These are phyloP conservation scores for Suhomyces taliae DNA, from an alignment of 1,139 yeast genomes.

Conservation along the genomic window DNA sequence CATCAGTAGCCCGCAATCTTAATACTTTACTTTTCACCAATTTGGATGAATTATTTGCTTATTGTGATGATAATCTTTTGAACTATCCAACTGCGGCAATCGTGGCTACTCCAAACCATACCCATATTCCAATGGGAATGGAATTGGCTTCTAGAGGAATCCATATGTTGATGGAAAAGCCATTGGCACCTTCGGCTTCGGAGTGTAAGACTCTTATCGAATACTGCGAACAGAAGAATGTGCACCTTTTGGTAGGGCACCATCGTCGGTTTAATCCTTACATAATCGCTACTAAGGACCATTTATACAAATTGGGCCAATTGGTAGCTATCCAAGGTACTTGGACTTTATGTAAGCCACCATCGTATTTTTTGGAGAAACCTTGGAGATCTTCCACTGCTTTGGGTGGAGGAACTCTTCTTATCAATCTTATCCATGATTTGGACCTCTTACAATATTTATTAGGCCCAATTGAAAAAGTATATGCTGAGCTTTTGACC, in stretches of 20 bases:
- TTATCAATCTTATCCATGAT: constrained; percentile 45
- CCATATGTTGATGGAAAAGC: constrained; percentile 43
- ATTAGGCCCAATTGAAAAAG: constrained; percentile 39
- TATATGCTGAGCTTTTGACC: constrained; percentile 39
- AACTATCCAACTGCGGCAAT: constrained; percentile 43
- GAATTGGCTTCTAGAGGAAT: constrained; percentile 37
- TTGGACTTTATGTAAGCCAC: constrained; percentile 42
- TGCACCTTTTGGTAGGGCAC: constrained; percentile 42
- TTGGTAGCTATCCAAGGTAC: constrained; percentile 43
- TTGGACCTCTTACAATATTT: constrained; percentile 43
- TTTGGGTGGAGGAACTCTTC: constrained; percentile 42
- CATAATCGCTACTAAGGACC: constrained; percentile 35
- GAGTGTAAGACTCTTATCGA: constrained; percentile 37
- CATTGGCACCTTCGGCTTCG: constrained; percentile 37
- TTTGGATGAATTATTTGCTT: constrained; percentile 27
- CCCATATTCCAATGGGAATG: constrained; percentile 36
- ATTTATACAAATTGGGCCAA: constrained; percentile 30
- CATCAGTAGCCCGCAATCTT: constrained; percentile 28
- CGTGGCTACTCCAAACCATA: constrained; percentile 45
- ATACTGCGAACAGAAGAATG: constrained; percentile 24
- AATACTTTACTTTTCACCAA: constrained; percentile 27
- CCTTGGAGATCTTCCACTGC: constrained; percentile 39
- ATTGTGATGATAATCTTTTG: constrained; percentile 24
- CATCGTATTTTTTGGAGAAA: constrained; percentile 34
- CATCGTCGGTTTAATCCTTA: constrained; percentile 47